A percentile compares a stretch with the other conserved stretches of the same genome.
Conservation (phyloP, 2,329 filamentous ascomycete genomes). For the Talaromyces sp. region DNA sequence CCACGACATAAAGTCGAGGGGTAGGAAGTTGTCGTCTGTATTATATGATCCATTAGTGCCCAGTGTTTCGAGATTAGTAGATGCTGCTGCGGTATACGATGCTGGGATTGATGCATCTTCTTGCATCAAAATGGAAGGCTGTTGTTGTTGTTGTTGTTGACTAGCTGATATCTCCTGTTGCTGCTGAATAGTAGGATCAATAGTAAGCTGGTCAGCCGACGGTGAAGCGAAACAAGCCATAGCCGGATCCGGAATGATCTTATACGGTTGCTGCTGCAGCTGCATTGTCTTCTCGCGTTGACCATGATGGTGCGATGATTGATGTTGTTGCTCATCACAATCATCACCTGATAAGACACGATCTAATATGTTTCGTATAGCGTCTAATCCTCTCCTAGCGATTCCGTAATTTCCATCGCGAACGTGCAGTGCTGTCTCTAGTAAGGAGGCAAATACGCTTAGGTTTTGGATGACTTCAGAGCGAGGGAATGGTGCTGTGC, state of each 20-base stretch:
- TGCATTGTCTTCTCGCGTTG: neutral
- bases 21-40: slow-evolving; percentile 1
- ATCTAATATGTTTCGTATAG: slow-evolving; percentile 24
- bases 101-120: neutral
- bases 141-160: neutral
- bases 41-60: neutral
- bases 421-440: slow-evolving; percentile 20
- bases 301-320: neutral
- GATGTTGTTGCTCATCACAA: neutral
- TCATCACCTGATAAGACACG: slow-evolving; percentile 20
- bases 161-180: neutral
- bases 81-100: neutral
- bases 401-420: slow-evolving; percentile 22
- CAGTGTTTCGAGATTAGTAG: neutral
- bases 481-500: slow-evolving; percentile 22
- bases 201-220: neutral
- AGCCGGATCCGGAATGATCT: neutral
- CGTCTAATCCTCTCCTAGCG: slow-evolving; percentile 16
- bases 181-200: neutral
- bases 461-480: slow-evolving; percentile 28
- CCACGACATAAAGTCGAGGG: slow-evolving; percentile 22
- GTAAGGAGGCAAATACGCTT: slow-evolving; percentile 24
- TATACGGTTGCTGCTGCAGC: neutral
- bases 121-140: neutral
- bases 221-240: neutral